Conservation (phyloP, 495 filamentous ascomycete species). For the Hyaloscypha variabilis region DNA sequence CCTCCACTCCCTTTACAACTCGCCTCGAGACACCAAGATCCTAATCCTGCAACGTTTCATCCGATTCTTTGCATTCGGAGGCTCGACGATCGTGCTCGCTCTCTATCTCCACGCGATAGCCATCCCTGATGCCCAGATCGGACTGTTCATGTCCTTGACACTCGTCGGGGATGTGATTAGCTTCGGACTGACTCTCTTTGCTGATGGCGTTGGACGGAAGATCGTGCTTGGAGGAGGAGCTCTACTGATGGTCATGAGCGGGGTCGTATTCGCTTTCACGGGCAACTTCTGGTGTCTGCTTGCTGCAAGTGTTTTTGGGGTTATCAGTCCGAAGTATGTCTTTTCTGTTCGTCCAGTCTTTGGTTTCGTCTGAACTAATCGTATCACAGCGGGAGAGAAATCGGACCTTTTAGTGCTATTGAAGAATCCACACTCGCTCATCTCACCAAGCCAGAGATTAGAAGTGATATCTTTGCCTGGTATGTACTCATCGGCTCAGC, state of each 20-base stretch:
- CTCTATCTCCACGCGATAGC: slow-evolving; percentile 67
- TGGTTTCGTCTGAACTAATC: neutral
- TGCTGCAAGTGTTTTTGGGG: slow-evolving; percentile 72
- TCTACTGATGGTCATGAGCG: slow-evolving; percentile 66
- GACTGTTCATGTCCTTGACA: slow-evolving; percentile 85
- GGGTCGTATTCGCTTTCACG: slow-evolving; percentile 65
- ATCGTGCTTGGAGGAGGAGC: slow-evolving; percentile 66
- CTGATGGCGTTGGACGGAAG: slow-evolving; percentile 71
- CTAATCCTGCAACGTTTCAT: slow-evolving; percentile 74
- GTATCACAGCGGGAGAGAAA: slow-evolving; percentile 66
- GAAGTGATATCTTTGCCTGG: slow-evolving; percentile 83
- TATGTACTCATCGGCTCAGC: slow-evolving; percentile 69
- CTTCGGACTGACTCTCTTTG: slow-evolving; percentile 71
- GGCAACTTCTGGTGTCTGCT: slow-evolving; percentile 76
- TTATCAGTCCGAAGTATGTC: slow-evolving; percentile 67
- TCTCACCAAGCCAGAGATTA: slow-evolving; percentile 58
- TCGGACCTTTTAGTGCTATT: slow-evolving; percentile 80
- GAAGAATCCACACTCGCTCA: slow-evolving; percentile 83
- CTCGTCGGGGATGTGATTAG: slow-evolving; percentile 78
- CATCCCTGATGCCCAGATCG: slow-evolving; percentile 70
- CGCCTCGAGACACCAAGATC: slow-evolving; percentile 64
- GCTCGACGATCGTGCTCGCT: slow-evolving; percentile 72
- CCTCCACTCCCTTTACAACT: slow-evolving; percentile 46
- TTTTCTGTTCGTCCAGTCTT: neutral
- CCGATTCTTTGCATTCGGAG: slow-evolving; percentile 79